Conservation (phyloP, 2,329 filamentous ascomycete genomes). For the Pseudogymnoascus sp. region DNA sequence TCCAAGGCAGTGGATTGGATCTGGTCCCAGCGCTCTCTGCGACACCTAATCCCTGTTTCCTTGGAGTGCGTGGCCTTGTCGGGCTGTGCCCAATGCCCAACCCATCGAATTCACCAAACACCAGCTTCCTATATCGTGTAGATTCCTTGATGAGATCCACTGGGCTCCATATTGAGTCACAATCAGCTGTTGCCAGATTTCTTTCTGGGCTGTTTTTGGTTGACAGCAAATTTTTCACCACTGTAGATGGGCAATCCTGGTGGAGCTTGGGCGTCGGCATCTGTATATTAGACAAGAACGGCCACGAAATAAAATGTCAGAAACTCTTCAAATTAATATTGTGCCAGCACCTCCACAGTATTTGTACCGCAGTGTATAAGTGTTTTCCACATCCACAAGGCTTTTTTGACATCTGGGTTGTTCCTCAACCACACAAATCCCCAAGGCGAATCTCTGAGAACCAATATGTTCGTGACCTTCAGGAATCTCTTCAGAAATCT, state of each 20-base stretch:
- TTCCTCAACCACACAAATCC: not conserved
- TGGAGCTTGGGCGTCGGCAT: not conserved
- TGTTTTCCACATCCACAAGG: conserved; percentile 3
- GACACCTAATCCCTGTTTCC: not conserved
- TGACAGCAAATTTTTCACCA: not conserved
- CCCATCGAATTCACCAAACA: not conserved
- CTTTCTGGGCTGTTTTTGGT: not conserved
- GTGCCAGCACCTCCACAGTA: conserved; percentile 3
- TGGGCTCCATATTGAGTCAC: conserved; percentile 5
- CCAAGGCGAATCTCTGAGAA: conserved; percentile 5
- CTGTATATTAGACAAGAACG: conserved; percentile 3
- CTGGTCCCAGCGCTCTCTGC: not conserved
- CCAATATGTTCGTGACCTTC: conserved; percentile 8
- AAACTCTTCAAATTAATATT: conserved; percentile 1
- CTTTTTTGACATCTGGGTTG: not conserved
- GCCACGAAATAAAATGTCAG: conserved; percentile 3
- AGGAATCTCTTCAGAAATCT: conserved; percentile 1
- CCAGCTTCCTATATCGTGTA: conserved; percentile 1
- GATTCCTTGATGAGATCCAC: not conserved
- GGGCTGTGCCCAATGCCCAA: not conserved
- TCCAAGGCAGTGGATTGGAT: conserved; percentile 1
- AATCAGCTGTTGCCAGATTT: conserved; percentile 1
- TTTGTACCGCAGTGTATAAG: conserved; percentile 3
- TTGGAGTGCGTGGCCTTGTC: conserved; percentile 1
- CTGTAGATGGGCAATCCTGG: not conserved